Conservation (phyloP, 164 flowering plant genomes). For the Liquidambar formosana region DNA sequence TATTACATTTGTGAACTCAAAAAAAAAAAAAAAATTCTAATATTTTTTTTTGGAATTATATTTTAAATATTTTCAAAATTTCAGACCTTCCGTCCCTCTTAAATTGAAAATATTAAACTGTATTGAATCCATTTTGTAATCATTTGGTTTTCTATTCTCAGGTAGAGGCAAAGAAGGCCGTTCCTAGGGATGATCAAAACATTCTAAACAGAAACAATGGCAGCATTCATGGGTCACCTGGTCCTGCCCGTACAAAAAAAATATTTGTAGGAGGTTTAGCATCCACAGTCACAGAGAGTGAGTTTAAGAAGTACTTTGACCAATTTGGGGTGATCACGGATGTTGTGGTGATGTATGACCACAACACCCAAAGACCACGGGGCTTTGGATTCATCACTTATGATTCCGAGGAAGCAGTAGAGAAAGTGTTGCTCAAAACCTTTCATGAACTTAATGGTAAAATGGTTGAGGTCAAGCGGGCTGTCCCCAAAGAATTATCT, state of each 20-base stretch:
- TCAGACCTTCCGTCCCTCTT: too few relatives aligned
- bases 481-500: constrained; percentile 82
- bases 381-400: constrained; percentile 92
- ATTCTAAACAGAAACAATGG: constrained; percentile 42
- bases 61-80: too few relatives aligned
- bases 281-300: constrained; percentile 80
- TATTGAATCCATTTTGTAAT: not conserved
- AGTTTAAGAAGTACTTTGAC: constrained; percentile 83
- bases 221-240: constrained; percentile 67
- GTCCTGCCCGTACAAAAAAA: constrained; percentile 73
- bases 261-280: constrained; percentile 93
- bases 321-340: constrained; percentile 85
- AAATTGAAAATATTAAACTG: not conserved
- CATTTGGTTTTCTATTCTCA: constrained; percentile 23
- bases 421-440: constrained; percentile 64
- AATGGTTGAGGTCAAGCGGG: constrained; percentile 91
- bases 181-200: constrained; percentile 86
- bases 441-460: constrained; percentile 89
- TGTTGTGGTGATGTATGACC: constrained; percentile 95
- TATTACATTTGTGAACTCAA: too few relatives aligned
- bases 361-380: constrained; percentile 89
- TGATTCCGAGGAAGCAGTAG: constrained; percentile 89
- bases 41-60: too few relatives aligned
- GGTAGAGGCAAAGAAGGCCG: constrained; percentile 97
- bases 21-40: too few relatives aligned